Conservation (phyloP, 345 rosid genomes). For the Bruguiera gymnorhiza region DNA sequence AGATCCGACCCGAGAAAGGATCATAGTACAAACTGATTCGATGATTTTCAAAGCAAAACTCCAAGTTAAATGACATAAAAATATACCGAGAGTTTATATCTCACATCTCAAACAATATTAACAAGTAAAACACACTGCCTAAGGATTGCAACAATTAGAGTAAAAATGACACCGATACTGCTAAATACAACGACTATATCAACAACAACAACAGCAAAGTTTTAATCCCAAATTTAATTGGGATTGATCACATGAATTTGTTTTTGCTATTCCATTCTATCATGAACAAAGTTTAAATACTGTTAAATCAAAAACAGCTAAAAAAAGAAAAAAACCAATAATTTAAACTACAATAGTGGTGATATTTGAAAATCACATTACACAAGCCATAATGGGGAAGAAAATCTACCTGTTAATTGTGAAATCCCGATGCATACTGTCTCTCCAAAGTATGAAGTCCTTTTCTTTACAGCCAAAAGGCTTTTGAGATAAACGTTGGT, state of each 20-base stretch:
- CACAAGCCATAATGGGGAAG: constrained; percentile 14
- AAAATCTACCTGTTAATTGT: constrained; percentile 73
- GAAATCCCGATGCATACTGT: constrained; percentile 81
- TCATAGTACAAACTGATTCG: constrained; percentile 60
- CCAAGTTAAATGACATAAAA: constrained; percentile 17
- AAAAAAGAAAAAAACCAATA: not conserved
- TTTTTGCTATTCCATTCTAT: too few relatives aligned
- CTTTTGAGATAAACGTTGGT: constrained; percentile 22
- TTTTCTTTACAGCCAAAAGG: constrained; percentile 40
- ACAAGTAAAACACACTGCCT: not conserved
- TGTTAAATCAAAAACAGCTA: not conserved
- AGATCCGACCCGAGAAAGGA: constrained; percentile 58
- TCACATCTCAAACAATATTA: not conserved
- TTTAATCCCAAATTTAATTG: too few relatives aligned
- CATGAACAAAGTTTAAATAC: too few relatives aligned
- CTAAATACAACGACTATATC: too few relatives aligned
- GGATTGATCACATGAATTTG: too few relatives aligned
- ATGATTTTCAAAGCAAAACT: constrained; percentile 16
- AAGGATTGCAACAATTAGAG: not conserved
- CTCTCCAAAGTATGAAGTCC: constrained; percentile 68
- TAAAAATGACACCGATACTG: not conserved
- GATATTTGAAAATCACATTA: not conserved
- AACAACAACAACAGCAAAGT: too few relatives aligned
- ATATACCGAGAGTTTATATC: constrained; percentile 1
- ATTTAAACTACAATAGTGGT: too few relatives aligned